Evolutionary conservation across 2,329 filamentous ascomycete species (phyloP).

Genomic region (Cladophialophora bantiana): DNA sequence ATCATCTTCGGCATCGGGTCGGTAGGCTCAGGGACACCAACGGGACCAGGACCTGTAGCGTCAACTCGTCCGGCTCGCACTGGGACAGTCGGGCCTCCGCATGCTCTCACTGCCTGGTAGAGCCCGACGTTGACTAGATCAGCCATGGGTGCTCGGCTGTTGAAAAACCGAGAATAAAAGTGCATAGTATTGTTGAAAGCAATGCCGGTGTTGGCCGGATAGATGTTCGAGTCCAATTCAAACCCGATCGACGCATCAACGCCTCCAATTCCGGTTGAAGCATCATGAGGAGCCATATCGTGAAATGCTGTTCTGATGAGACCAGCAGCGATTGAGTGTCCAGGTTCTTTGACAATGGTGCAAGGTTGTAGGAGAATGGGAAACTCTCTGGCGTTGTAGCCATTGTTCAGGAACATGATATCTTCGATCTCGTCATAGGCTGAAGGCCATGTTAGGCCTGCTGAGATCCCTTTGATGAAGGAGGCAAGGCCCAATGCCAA

Average conservation of each 20-base stretch:
- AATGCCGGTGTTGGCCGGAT: slow-evolving; percentile 43
- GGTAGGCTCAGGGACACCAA: slow-evolving; percentile 46
- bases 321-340: slow-evolving; percentile 39
- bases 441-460: slow-evolving; percentile 65
- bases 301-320: slow-evolving; percentile 48
- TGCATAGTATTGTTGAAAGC: slow-evolving; percentile 46
- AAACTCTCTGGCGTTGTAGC: slow-evolving; percentile 63
- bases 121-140: slow-evolving; percentile 46
- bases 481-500: slow-evolving; percentile 11
- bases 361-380: slow-evolving; percentile 65
- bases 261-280: slow-evolving; percentile 43
- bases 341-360: slow-evolving; percentile 40
- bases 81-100: slow-evolving; percentile 44
- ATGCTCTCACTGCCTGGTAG: slow-evolving; percentile 44
- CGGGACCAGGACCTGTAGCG: slow-evolving; percentile 43
- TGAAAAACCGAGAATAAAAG: slow-evolving; percentile 43
- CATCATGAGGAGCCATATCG: slow-evolving; percentile 45
- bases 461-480: slow-evolving; percentile 8
- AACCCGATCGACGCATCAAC: slow-evolving; percentile 47
- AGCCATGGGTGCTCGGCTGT: slow-evolving; percentile 40
- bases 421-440: slow-evolving; percentile 68
- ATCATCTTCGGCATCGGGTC: slow-evolving; percentile 44
- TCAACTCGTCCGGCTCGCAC: slow-evolving; percentile 46
- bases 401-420: slow-evolving; percentile 66
- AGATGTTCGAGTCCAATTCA: slow-evolving; percentile 40